Conservation (phyloP, 192 early-diverging fungal genomes). For the Phycomyces nitens region DNA sequence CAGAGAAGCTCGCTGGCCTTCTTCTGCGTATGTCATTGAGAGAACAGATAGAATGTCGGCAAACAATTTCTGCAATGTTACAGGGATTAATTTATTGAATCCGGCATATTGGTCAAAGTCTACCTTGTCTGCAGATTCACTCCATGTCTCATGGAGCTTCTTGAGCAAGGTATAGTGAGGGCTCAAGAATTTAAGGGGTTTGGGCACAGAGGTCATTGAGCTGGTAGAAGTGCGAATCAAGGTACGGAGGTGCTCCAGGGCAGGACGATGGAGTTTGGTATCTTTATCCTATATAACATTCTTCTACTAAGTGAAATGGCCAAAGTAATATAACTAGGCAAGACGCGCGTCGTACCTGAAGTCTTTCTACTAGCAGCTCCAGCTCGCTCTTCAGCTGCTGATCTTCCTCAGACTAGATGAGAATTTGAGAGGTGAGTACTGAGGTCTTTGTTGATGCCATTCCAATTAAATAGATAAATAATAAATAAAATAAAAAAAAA, state of each 20-base stretch:
- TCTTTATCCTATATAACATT: slow-evolving; percentile 57
- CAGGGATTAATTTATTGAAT: neutral
- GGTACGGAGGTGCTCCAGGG: slow-evolving; percentile 84
- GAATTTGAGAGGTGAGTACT: neutral
- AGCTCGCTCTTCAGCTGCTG: slow-evolving; percentile 88
- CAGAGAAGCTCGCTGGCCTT: slow-evolving; percentile 78
- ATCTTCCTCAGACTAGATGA: slow-evolving; percentile 91
- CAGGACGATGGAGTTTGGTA: slow-evolving; percentile 71
- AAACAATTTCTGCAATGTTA: slow-evolving; percentile 51
- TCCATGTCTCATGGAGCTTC: slow-evolving; percentile 73
- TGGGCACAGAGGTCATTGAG: slow-evolving; percentile 99
- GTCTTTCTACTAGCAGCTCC: slow-evolving; percentile 90
- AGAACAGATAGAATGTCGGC: slow-evolving; percentile 96
- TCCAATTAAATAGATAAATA: too few relatives aligned
- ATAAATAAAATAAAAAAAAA: too few relatives aligned
- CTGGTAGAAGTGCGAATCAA: slow-evolving; percentile 91
- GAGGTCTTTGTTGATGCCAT: too few relatives aligned
- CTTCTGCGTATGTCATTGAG: slow-evolving; percentile 93
- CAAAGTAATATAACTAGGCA: neutral
- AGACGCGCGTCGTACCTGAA: slow-evolving; percentile 61
- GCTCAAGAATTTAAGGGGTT: slow-evolving; percentile 95
- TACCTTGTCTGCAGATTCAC: slow-evolving; percentile 72
- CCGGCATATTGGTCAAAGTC: neutral
- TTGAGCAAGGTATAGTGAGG: slow-evolving; percentile 74
- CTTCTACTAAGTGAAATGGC: too few relatives aligned